These are phyloP conservation scores for Leishmania guyanensis DNA, from an alignment of 208 protist genomes.

Conservation along the genomic window DNA sequence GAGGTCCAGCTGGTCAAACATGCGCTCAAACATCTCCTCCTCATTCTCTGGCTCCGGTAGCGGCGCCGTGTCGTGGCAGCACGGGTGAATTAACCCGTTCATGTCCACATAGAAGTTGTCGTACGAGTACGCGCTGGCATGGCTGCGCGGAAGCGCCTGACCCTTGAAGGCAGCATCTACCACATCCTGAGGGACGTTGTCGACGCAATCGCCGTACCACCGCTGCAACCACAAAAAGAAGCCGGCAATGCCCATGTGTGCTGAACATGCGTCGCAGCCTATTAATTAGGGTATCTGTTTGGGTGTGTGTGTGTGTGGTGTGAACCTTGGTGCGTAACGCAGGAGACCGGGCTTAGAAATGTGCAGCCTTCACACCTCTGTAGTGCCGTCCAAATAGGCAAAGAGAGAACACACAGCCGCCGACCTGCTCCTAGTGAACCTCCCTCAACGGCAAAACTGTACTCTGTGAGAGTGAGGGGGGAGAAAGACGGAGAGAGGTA, in stretches of 20 bases:
- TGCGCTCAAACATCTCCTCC: conserved; percentile 92
- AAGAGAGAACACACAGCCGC: not conserved
- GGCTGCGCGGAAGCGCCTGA: conserved; percentile 25
- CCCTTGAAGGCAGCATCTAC: conserved; percentile 58
- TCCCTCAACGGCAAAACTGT: not conserved
- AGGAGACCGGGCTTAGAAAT: not conserved
- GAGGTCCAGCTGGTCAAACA: conserved; percentile 98
- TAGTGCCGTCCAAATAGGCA: not conserved
- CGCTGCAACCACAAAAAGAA: conserved; percentile 91
- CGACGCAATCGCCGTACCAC: conserved; percentile 81
- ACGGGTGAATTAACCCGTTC: conserved; percentile 99
- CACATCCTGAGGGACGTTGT: conserved; percentile 75
- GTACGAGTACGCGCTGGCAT: conserved; percentile 40
- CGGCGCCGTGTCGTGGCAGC: conserved; percentile 97
- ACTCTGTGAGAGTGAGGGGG: not conserved
- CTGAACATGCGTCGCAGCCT: not conserved
- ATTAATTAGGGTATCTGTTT: not conserved
- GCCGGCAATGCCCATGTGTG: conserved; percentile 86
- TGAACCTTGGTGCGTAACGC: not conserved
- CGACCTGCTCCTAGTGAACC: not conserved
- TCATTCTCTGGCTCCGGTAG: conserved; percentile 80
- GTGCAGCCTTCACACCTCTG: not conserved
- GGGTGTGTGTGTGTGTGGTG: not conserved
- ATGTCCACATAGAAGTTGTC: conserved; percentile 99
- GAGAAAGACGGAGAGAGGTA: not conserved